phyloP scores from a whole-genome alignment of 2,329 filamentous ascomycete genomes.

The Penicillium sumatraense region DNA sequence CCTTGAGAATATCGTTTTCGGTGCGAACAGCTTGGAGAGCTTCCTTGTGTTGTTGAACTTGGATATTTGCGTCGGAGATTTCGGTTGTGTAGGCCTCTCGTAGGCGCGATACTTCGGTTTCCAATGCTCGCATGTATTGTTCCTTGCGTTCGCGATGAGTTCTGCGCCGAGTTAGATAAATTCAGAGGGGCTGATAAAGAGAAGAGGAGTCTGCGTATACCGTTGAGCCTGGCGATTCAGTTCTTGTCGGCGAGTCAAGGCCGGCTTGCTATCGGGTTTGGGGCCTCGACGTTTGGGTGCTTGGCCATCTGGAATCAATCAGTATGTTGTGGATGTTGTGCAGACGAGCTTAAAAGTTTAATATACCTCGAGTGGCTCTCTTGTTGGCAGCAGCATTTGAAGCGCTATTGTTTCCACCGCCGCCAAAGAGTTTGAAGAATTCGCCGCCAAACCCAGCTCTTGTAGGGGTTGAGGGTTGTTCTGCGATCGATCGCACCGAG shows the following conservation, averaged over 20 bases:
- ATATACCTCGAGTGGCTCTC: conserved; percentile 79
- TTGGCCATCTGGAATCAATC: conserved; percentile 71
- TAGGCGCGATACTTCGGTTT: conserved; percentile 85
- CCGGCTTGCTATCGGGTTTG: conserved; percentile 95
- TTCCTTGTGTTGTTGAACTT: conserved; percentile 70
- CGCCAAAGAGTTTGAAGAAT: conserved; percentile 60
- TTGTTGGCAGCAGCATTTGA: conserved; percentile 57
- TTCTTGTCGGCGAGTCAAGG: conserved; percentile 88
- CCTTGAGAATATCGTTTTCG: conserved; percentile 78
- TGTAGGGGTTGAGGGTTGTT: conserved; percentile 26
- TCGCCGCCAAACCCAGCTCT: conserved; percentile 30
- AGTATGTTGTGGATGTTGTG: neutral
- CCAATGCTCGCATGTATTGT: conserved; percentile 90
- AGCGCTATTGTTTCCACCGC: conserved; percentile 34
- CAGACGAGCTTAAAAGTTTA: conserved; percentile 14
- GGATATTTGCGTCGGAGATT: conserved; percentile 58
- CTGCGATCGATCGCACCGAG: conserved; percentile 19
- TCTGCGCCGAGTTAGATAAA: conserved; percentile 53
- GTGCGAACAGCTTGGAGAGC: conserved; percentile 72
- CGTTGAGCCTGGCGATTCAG: conserved; percentile 94
- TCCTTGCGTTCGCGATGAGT: conserved; percentile 97
- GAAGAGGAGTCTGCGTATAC: conserved; percentile 56
- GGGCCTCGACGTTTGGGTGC: conserved; percentile 87
- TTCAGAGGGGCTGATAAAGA: neutral
- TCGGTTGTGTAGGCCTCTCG: conserved; percentile 76